A percentile compares a stretch with the other conserved stretches of the same genome.
phyloP scores from a whole-genome alignment of 1,284 basidiomycete species.

The Ganoderma leucocontextum region DNA sequence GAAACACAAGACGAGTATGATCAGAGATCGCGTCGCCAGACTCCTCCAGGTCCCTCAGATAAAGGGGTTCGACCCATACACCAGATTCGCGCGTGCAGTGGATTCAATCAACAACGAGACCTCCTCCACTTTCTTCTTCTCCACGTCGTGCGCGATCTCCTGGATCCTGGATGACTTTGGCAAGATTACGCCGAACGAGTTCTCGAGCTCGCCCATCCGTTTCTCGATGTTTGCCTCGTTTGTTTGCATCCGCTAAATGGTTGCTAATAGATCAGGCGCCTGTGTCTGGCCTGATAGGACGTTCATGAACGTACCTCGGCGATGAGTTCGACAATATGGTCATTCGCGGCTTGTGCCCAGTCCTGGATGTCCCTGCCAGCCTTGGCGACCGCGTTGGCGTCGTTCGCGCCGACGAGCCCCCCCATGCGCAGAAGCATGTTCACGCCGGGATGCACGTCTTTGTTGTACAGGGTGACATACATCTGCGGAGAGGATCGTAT shows the following conservation, averaged over 20 bases:
- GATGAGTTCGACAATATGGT: slow-evolving; percentile 13
- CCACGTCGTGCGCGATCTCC: slow-evolving; percentile 7
- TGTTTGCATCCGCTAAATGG: slow-evolving; percentile 10
- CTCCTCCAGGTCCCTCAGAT: background rate
- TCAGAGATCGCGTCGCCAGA: no score
- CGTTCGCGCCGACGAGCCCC: slow-evolving; percentile 13
- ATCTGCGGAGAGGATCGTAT: slow-evolving; percentile 4
- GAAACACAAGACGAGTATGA: no score
- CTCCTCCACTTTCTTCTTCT: slow-evolving; percentile 10
- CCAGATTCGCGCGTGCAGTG: slow-evolving; percentile 4
- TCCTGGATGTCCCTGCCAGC: slow-evolving; percentile 15
- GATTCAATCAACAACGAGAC: background rate
- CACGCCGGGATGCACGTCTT: slow-evolving; percentile 19
- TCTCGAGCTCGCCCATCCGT: slow-evolving; percentile 10
- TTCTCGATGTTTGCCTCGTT: slow-evolving; percentile 14
- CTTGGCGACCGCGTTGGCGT: background rate
- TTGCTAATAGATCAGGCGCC: background rate
- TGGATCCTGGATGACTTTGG: slow-evolving; percentile 4
- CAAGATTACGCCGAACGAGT: slow-evolving; percentile 14
- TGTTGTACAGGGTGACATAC: slow-evolving; percentile 23
- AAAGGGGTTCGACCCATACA: slow-evolving; percentile 4
- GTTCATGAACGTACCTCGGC: slow-evolving; percentile 2
- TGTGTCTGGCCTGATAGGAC: background rate
- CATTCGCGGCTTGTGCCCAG: slow-evolving; percentile 19
- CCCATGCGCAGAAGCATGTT: slow-evolving; percentile 25